These are phyloP conservation scores for Lactarius quietus DNA, from an alignment of 768 basidiomycete species.

Conservation along the genomic window DNA sequence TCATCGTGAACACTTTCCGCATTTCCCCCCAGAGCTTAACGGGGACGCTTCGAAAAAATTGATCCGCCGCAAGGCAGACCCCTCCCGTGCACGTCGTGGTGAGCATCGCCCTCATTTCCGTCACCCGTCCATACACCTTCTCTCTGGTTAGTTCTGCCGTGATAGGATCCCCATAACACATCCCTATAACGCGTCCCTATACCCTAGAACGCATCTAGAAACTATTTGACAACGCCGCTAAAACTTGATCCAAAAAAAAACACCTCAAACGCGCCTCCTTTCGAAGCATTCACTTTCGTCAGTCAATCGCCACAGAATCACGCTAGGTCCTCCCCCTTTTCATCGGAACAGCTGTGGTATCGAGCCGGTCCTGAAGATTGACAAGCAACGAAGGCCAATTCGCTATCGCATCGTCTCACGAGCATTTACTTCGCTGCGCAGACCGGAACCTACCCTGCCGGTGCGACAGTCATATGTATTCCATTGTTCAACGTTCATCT, in stretches of 20 bases:
- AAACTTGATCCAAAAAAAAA: no score
- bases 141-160: background rate
- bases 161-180: background rate
- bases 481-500: background rate
- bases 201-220: background rate
- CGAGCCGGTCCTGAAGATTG: background rate
- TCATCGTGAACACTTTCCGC: background rate
- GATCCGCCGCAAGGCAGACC: background rate
- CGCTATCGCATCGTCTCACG: background rate
- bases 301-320: background rate
- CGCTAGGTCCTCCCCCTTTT: background rate
- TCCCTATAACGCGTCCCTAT: background rate
- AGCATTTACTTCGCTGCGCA: background rate
- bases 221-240: background rate
- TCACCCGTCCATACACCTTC: background rate
- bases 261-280: background rate
- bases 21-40: background rate
- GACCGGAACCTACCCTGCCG: background rate
- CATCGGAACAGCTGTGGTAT: background rate
- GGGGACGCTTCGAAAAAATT: background rate
- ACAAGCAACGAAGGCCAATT: background rate
- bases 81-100: background rate
- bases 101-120: background rate
- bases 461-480: background rate
- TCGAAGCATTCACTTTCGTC: conserved; percentile 1